Percentiles rank a stretch among this genome's conserved stretches.
Conservation (phyloP, 129 eudicot species). For the Chrysanthemum seticuspe region DNA sequence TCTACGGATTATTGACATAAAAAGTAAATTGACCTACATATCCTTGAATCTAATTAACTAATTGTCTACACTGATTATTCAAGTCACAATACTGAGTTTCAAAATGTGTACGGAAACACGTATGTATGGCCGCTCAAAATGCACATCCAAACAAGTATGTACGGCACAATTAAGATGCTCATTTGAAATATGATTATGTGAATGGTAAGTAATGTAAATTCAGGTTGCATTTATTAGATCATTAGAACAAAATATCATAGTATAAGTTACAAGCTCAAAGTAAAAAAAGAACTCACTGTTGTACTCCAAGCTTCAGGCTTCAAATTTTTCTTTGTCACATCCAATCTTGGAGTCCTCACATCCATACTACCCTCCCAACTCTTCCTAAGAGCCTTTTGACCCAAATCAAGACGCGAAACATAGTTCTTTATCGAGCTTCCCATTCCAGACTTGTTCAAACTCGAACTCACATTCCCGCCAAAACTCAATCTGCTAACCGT, state of each 20-base stretch:
- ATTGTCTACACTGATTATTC: no score
- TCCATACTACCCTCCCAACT: slow-evolving; percentile 91
- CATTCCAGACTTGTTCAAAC: slow-evolving; percentile 35
- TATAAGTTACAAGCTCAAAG: not conserved
- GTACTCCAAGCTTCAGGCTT: slow-evolving; percentile 51
- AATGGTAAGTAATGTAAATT: not conserved
- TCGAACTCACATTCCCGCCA: slow-evolving; percentile 46
- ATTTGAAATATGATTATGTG: not conserved
- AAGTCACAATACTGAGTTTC: no score
- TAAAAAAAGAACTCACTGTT: slow-evolving; percentile 51
- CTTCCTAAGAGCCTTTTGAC: slow-evolving; percentile 46
- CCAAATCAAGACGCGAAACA: slow-evolving; percentile 53
- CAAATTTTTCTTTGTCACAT: slow-evolving; percentile 34
- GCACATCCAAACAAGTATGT: not conserved
- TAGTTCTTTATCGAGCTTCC: slow-evolving; percentile 53
- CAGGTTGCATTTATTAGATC: no score
- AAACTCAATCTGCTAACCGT: slow-evolving; percentile 32
- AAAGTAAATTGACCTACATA: no score
- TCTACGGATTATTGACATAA: no score
- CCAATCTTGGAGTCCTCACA: slow-evolving; percentile 51
- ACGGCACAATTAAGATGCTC: not conserved
- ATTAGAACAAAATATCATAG: no score
- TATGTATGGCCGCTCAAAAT: not conserved
- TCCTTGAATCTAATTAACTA: no score
- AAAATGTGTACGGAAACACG: no score